Conservation (phyloP, 805 yeast species). For the Tetrapisispora pingtungensis region DNA sequence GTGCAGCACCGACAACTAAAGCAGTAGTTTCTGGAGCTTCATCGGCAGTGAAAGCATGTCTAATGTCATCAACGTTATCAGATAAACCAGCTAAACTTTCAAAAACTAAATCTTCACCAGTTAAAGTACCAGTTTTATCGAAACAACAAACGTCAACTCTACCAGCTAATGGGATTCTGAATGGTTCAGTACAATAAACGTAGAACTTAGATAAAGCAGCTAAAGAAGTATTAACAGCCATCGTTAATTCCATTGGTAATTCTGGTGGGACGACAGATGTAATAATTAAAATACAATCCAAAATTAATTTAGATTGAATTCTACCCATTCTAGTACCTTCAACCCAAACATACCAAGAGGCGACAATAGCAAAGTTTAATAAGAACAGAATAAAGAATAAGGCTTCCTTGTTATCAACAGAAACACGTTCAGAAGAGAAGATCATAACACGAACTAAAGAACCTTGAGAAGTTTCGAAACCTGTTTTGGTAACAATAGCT, state of each 20-base stretch:
- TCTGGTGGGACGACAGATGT: constrained; percentile 99
- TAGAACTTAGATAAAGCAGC: constrained; percentile 79
- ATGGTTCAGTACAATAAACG: constrained; percentile 96
- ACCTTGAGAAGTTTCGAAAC: constrained; percentile 98
- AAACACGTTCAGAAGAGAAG: constrained; percentile 90
- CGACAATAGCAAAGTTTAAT: constrained; percentile 84
- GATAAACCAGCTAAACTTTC: constrained; percentile 89
- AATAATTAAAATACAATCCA: constrained; percentile 90
- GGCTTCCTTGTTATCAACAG: constrained; percentile 92
- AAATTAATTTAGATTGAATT: constrained; percentile 81
- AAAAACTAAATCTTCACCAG: constrained; percentile 91
- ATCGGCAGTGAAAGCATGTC: constrained; percentile 40
- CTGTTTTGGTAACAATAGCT: constrained; percentile 84
- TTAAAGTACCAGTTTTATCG: constrained; percentile 95
- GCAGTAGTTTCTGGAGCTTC: constrained; percentile 65
- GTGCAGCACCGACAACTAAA: constrained; percentile 83
- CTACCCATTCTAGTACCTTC: constrained; percentile 96
- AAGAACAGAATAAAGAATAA: constrained; percentile 84
- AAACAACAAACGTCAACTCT: constrained; percentile 97
- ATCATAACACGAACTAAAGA: constrained; percentile 96
- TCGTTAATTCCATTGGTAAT: constrained; percentile 95
- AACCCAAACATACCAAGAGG: constrained; percentile 96
- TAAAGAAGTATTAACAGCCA: constrained; percentile 92
- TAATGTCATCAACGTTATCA: constrained; percentile 36
- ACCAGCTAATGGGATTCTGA: constrained; percentile 95